phyloP scores from a whole-genome alignment of 192 early-diverging fungal genomes.

The Dissophora ornata region DNA sequence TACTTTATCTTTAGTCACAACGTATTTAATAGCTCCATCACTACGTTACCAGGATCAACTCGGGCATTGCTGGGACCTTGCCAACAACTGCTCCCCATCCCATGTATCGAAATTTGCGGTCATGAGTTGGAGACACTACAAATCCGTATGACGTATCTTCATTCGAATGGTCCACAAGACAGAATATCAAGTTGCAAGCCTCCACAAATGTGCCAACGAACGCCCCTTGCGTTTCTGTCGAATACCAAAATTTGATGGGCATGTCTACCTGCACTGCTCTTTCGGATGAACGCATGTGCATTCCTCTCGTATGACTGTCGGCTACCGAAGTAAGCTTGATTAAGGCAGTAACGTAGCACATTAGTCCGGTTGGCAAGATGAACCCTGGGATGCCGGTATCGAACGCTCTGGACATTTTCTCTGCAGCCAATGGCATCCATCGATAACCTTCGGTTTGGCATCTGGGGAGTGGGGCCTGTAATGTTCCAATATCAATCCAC shows the following conservation, averaged over 20 bases:
- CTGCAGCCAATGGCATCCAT: conserved; percentile 9
- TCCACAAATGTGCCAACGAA: conserved; percentile 13
- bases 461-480: background rate
- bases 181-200: conserved; percentile 12
- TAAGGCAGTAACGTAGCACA: background rate
- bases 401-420: background rate
- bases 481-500: conserved; percentile 1
- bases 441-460: conserved; percentile 10
- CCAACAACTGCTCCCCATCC: conserved; percentile 8
- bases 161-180: conserved; percentile 3
- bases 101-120: conserved; percentile 3
- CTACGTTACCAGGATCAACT: background rate
- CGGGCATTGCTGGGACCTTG: background rate
- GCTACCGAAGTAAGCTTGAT: conserved; percentile 10
- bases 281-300: background rate
- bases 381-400: background rate
- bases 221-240: conserved; percentile 1
- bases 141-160: background rate
- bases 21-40: too few species aligned
- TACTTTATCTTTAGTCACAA: too few species aligned
- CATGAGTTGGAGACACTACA: conserved; percentile 13
- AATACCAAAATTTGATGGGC: conserved; percentile 12
- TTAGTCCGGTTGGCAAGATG: background rate
- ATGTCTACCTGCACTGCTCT: background rate
- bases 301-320: background rate